phyloP scores from a whole-genome alignment of 768 basidiomycete genomes.

The Serendipita indica region DNA sequence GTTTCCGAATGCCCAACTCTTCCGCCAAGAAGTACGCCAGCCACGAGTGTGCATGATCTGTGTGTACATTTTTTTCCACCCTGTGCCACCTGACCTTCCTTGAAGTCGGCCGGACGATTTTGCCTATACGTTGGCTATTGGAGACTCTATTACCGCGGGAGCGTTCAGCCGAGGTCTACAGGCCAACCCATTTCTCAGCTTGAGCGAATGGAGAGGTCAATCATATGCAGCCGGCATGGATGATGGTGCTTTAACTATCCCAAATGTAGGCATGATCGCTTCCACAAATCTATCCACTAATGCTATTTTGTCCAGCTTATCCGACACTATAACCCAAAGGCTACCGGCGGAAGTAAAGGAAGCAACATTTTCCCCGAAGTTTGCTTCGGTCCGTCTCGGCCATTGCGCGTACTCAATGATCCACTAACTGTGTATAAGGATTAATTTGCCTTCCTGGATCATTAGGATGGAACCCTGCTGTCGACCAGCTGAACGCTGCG shows the following conservation, averaged over 20 bases:
- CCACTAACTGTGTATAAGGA: too few species aligned
- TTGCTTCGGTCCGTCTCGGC: slow-evolving; percentile 13
- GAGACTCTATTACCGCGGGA: slow-evolving; percentile 24
- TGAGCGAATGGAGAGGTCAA: slow-evolving; percentile 16
- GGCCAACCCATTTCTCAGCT: slow-evolving; percentile 10
- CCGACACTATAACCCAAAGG: slow-evolving; percentile 13
- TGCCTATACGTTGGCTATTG: slow-evolving; percentile 22
- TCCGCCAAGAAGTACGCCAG: too few species aligned
- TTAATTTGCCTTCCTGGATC: slow-evolving; percentile 10
- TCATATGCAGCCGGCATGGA: slow-evolving; percentile 18
- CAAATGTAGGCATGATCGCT: slow-evolving; percentile 14
- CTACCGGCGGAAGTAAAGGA: slow-evolving; percentile 13
- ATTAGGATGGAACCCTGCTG: slow-evolving; percentile 13
- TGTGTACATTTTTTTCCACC: too few species aligned
- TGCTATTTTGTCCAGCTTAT: slow-evolving; percentile 11
- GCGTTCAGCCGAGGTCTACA: slow-evolving; percentile 18
- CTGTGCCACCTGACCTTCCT: too few species aligned
- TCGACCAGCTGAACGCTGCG: slow-evolving; percentile 14
- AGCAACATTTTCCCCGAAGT: slow-evolving; percentile 13
- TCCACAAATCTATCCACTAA: not conserved
- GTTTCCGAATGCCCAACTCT: too few species aligned
- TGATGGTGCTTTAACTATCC: slow-evolving; percentile 16
- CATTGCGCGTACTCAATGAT: not conserved
- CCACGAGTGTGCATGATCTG: too few species aligned
- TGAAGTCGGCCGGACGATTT: slow-evolving; percentile 23